phyloP scores from a whole-genome alignment of 2,329 filamentous ascomycete genomes.

The Hirsutella thompsonii region DNA sequence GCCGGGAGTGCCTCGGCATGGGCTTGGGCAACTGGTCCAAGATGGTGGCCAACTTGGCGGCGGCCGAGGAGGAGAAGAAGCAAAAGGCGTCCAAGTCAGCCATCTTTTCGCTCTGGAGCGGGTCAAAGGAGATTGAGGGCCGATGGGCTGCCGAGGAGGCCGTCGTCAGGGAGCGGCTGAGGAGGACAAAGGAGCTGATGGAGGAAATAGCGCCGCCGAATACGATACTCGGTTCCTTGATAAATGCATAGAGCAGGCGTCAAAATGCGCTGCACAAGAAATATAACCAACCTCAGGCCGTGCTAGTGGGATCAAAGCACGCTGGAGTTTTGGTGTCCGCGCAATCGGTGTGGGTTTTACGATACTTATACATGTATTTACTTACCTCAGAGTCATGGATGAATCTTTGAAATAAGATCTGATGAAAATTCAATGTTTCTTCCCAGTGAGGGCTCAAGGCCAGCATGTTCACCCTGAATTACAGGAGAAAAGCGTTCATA shows the following conservation, averaged over 20 bases:
- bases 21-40: conserved; percentile 71
- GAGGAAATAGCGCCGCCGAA: conserved; percentile 30
- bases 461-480: too few relatives aligned
- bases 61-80: conserved; percentile 31
- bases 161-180: conserved; percentile 38
- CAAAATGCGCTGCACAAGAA: too few relatives aligned
- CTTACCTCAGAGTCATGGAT: too few relatives aligned
- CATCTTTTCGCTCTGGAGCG: conserved; percentile 24
- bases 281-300: background rate
- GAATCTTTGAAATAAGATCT: too few relatives aligned
- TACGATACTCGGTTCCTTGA: conserved; percentile 20
- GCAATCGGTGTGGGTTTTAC: too few relatives aligned
- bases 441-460: too few relatives aligned
- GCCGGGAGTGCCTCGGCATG: conserved; percentile 63
- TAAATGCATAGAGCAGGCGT: conserved; percentile 23
- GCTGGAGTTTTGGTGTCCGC: too few relatives aligned
- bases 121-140: conserved; percentile 22
- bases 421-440: too few relatives aligned
- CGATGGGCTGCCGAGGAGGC: conserved; percentile 42
- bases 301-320: background rate
- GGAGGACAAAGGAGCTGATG: conserved; percentile 37
- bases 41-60: conserved; percentile 66
- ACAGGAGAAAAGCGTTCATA: too few relatives aligned
- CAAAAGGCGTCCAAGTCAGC: conserved; percentile 19
- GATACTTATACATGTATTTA: too few relatives aligned